Evolutionary conservation across 1,139 yeast species (phyloP), one percentile per base, ranked within the genome.

Genomic region (Magnusiomyces tetraspermus): DNA sequence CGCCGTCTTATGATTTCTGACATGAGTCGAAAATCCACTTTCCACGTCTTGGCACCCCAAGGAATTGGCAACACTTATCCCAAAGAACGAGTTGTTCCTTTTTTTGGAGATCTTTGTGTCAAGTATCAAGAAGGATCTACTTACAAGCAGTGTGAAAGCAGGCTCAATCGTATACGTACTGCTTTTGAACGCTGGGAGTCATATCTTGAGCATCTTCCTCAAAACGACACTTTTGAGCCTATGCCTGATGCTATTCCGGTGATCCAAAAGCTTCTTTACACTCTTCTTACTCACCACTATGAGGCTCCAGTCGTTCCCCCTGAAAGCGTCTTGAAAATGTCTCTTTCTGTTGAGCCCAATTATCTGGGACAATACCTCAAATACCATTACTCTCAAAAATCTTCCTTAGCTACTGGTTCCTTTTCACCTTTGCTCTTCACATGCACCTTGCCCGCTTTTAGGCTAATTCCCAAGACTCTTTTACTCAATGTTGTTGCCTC

Each of bases 11-110:
- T 85, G 68, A 73, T 79, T 24, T 75, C 80, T 33, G 75, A 75
- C 50, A 72, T 79, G 28, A 60, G 68, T 36, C 64, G 73, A 31
- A 73, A 74, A 53, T 76, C 75, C 57, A 73, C 81, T 1, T 83
- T 79, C 60, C 89, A 85, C 64, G 86, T 85, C 13, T 77, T 85
- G 74, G 95, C 96, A 0, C 95, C 97, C 2, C 85, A 94, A 61
- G 95, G 95, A 5, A 76, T 89, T 59, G 96, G 96, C 33, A 79
- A 80, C 57, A 74, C 79, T 1, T 87, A 85, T 61, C 79, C 94
- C 0, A 85, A 86, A 62, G 83, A 82, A 52, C 78, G 81, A 49
- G 95, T 87, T 11, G 82, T 92, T 46, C 96, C 97, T 0, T 90
- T 84, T 66, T 90, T 88, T 71, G 97, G 97, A 21, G 97, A 90